Evolutionary conservation across 768 basidiomycete genomes (phyloP).

Genomic region (Trametes cingulata): DNA sequence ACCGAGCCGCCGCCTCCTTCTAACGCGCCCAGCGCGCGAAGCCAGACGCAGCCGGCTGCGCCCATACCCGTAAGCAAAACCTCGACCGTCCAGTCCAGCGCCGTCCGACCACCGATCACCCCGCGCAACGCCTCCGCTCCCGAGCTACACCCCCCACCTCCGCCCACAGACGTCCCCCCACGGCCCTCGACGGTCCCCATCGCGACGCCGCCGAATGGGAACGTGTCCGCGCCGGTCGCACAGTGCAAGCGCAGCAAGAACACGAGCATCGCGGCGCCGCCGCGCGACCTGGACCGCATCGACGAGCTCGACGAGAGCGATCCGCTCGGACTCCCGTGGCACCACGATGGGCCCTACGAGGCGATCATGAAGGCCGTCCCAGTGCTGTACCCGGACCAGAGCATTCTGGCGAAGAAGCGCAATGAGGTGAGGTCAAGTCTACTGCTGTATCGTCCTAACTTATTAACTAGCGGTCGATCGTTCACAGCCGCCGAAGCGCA

Average conservation of each 20-base stretch:
- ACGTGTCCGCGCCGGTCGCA: constrained; percentile 18
- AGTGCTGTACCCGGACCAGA: constrained; percentile 16
- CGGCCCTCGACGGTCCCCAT: constrained; percentile 25
- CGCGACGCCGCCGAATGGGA: neutral
- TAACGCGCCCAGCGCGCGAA: neutral
- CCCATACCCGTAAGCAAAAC: neutral
- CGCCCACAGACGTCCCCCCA: constrained; percentile 11
- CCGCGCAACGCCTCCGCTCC: constrained; percentile 23
- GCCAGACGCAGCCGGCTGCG: neutral
- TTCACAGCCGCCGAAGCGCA: constrained; percentile 12
- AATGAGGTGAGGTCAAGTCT: neutral
- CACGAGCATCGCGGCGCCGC: constrained; percentile 27
- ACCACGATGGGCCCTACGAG: constrained; percentile 79
- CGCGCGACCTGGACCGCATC: constrained; percentile 58
- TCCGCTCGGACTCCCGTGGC: constrained; percentile 61
- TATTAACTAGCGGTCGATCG: neutral
- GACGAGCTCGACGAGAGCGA: constrained; percentile 80
- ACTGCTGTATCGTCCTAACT: neutral
- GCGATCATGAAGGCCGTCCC: constrained; percentile 44
- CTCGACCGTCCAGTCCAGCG: constrained; percentile 2
- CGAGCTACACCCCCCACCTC: constrained; percentile 16
- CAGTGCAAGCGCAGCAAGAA: constrained; percentile 29
- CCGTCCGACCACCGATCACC: constrained; percentile 10
- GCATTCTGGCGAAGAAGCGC: constrained; percentile 16
- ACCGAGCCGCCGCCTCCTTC: neutral